Percentiles rank a stretch among this genome's conserved stretches.
phyloP scores from a whole-genome alignment of 768 basidiomycete species.

The Calocera cornea region DNA sequence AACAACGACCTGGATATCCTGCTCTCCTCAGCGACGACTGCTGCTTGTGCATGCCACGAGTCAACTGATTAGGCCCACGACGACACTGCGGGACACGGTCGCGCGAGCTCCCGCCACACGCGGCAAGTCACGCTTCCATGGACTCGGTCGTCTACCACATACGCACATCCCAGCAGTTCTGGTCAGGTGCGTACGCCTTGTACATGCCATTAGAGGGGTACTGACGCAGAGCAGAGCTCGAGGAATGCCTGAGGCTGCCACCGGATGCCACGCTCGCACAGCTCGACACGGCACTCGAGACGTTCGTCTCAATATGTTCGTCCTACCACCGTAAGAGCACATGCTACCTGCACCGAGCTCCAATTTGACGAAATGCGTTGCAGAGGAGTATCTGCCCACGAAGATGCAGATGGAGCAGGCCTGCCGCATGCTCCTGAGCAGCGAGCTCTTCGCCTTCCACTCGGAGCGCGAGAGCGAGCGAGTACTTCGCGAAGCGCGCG shows the following conservation, averaged over 20 bases:
- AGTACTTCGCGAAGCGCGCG: slow-evolving; percentile 51
- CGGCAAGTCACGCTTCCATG: slow-evolving; percentile 1
- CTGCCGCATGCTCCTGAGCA: slow-evolving; percentile 57
- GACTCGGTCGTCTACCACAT: slow-evolving; percentile 66
- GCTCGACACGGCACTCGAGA: slow-evolving; percentile 64
- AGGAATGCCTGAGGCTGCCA: slow-evolving; percentile 61
- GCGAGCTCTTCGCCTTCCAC: slow-evolving; percentile 81
- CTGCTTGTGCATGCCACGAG: no score
- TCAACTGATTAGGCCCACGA: neutral
- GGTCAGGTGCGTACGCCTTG: slow-evolving; percentile 53
- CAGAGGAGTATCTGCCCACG: slow-evolving; percentile 76
- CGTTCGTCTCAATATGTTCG: slow-evolving; percentile 66
- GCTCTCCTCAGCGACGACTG: no score
- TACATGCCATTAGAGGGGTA: slow-evolving; percentile 4
- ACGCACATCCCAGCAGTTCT: slow-evolving; percentile 75
- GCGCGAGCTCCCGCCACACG: neutral
- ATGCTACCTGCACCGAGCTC: slow-evolving; percentile 4
- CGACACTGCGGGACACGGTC: neutral
- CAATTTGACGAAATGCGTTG: neutral
- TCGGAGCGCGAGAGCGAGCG: slow-evolving; percentile 84
- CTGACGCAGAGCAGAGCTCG: slow-evolving; percentile 49
- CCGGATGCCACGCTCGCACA: slow-evolving; percentile 49
- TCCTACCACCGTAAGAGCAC: slow-evolving; percentile 68
- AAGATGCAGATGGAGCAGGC: slow-evolving; percentile 77
- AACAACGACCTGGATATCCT: no score